Evolutionary conservation across 1,139 yeast genomes (phyloP).

Genomic region (Saccharomyces pastorianus): DNA sequence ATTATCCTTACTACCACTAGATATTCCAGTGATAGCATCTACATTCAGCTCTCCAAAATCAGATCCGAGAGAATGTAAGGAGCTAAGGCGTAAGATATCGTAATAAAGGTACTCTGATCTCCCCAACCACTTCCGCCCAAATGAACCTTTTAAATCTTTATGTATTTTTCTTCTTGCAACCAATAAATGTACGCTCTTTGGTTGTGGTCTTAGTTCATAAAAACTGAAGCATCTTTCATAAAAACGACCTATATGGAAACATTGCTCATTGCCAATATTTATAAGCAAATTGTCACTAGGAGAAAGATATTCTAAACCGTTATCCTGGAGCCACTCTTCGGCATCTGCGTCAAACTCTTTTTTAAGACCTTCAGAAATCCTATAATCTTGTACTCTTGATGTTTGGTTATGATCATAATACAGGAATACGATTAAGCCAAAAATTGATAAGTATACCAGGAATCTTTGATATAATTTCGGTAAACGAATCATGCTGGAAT

Average conservation of each 20-base stretch:
- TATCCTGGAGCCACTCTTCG: neutral
- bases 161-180: constrained; percentile 7
- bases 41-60: neutral
- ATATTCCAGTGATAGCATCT: neutral
- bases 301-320: constrained; percentile 2
- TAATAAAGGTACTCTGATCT: constrained; percentile 19
- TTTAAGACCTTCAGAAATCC: too few relatives aligned
- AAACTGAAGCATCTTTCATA: constrained; percentile 1
- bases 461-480: neutral
- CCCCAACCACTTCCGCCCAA: constrained; percentile 17
- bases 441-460: neutral
- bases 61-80: neutral
- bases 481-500: neutral
- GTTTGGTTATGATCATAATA: neutral
- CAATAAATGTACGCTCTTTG: neutral
- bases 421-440: neutral
- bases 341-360: neutral
- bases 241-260: constrained; percentile 16
- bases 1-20: neutral
- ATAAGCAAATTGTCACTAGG: constrained; percentile 8
- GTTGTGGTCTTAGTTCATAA: neutral
- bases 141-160: constrained; percentile 21
- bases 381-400: neutral
- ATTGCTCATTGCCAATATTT: constrained; percentile 16
- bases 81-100: constrained; percentile 10